A percentile compares a stretch with the other conserved stretches of the same genome.
Evolutionary conservation across 805 yeast species (phyloP).

Genomic region (Pichia insulana): DNA sequence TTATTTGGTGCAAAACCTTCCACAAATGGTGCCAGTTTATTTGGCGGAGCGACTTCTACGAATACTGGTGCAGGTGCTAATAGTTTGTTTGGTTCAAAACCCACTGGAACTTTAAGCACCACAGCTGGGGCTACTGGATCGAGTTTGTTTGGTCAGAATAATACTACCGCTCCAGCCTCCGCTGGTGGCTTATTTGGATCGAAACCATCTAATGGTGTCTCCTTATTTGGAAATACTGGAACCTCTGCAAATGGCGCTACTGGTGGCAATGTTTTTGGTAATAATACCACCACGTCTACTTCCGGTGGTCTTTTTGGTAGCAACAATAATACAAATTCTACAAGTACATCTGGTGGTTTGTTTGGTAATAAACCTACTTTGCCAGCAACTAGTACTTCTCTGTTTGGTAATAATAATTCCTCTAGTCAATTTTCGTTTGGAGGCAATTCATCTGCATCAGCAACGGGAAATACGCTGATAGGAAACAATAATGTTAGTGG

Average conservation of each 20-base stretch:
- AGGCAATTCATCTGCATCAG: conserved; percentile 9
- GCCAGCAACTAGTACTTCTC: conserved; percentile 6
- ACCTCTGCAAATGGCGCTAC: conserved; percentile 13
- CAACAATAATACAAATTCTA: conserved; percentile 8
- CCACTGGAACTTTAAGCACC: conserved; percentile 33
- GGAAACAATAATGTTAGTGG: conserved; percentile 22
- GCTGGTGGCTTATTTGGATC: conserved; percentile 18
- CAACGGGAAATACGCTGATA: conserved; percentile 28
- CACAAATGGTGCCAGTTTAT: conserved; percentile 23
- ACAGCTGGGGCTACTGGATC: conserved; percentile 6
- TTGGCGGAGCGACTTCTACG: conserved; percentile 23
- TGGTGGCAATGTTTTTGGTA: conserved; percentile 31
- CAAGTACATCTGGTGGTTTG: conserved; percentile 13
- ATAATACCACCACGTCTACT: conserved; percentile 1
- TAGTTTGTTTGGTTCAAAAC: conserved; percentile 13
- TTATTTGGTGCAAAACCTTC: conserved; percentile 18
- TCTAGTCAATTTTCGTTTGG: conserved; percentile 26
- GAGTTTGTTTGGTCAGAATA: conserved; percentile 21
- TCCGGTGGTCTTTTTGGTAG: conserved; percentile 19
- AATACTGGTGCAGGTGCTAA: conserved; percentile 15
- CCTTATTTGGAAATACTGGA: not conserved
- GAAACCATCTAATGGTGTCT: not conserved
- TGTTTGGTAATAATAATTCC: conserved; percentile 11
- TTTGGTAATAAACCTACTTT: conserved; percentile 15
- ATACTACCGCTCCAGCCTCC: conserved; percentile 10